phyloP scores from a whole-genome alignment of 768 basidiomycete genomes.

The Clavulina sp. region DNA sequence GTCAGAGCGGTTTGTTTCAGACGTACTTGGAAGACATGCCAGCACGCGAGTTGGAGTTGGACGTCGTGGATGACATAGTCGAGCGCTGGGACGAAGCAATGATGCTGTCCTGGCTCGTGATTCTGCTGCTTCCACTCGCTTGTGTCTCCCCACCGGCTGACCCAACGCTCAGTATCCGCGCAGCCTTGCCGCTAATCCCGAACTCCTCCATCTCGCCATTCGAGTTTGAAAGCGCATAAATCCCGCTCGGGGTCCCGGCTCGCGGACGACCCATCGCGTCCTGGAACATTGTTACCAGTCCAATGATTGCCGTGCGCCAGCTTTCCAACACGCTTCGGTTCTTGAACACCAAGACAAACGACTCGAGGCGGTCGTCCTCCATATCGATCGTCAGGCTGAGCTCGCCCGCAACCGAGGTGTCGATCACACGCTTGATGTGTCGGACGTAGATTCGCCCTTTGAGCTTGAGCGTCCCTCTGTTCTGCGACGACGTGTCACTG shows the following conservation, averaged over 20 bases:
- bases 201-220: slow-evolving; percentile 11
- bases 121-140: slow-evolving; percentile 15
- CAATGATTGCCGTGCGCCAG: slow-evolving; percentile 73
- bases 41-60: neutral
- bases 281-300: slow-evolving; percentile 31
- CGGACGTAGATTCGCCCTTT: slow-evolving; percentile 93
- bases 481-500: slow-evolving; percentile 11
- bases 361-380: slow-evolving; percentile 86
- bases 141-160: slow-evolving; percentile 48
- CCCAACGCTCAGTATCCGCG: slow-evolving; percentile 51
- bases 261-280: neutral
- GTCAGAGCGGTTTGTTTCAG: neutral
- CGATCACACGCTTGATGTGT: slow-evolving; percentile 80
- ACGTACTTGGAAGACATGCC: neutral
- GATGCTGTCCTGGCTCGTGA: slow-evolving; percentile 31
- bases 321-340: slow-evolving; percentile 76
- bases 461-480: slow-evolving; percentile 63
- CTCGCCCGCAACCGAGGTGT: slow-evolving; percentile 60
- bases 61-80: slow-evolving; percentile 52
- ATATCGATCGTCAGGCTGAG: slow-evolving; percentile 93
- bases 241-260: slow-evolving; percentile 4
- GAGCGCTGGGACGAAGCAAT: slow-evolving; percentile 41
- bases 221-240: neutral
- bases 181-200: slow-evolving; percentile 7
- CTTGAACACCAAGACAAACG: slow-evolving; percentile 91